Evolutionary conservation across 108 stramenopile species (phyloP), one percentile per base, ranked within the genome.

Genomic region (Asterionellopsis glacialis): DNA sequence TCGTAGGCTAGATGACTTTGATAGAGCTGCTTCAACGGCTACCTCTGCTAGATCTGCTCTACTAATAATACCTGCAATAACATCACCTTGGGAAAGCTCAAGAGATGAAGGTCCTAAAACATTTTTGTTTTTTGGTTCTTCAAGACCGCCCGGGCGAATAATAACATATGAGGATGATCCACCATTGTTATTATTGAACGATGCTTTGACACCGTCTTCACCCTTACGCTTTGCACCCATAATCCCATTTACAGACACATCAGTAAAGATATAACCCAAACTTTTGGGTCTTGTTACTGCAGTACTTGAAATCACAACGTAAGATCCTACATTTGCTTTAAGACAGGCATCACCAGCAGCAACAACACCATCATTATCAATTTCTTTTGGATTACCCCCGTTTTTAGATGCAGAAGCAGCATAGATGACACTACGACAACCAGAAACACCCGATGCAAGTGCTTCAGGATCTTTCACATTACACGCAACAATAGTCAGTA

Each of bases 1-100:
- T 28, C 49, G 59, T 0, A 68, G 9, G 50, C 67, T 71, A 12
- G 72, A 44, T 23, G 69, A 45, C 15, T 50, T 48, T 11, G 64
- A 70, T 23, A 67, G 48, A 47, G 41, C 19, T 27, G 64, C 69
- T 40, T 67, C 76, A 3, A 77, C 73, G 1, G 70, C 63, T 19
- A 77, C 47, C 59, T 74, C 75, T 12, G 80, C 80, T 21, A 81
- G 67, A 41, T 81, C 80, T 38, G 68, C 80, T 25, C 80, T 41
- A 43, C 69, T 71, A 6, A 81, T 40, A 40, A 65, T 64, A 4
- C 80, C 80, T n/a, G 68, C 76, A 19, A 81, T 27, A 16, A 61
- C 68, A 54, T 81, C 80, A 27, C 80, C 80, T 57, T 81, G 80
- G 16, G 68, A 63, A 21, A 81, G 43, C 59, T 81, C 80, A 41